phyloP scores from a whole-genome alignment of 805 yeast genomes.

The Jamesozyma rosinii region DNA sequence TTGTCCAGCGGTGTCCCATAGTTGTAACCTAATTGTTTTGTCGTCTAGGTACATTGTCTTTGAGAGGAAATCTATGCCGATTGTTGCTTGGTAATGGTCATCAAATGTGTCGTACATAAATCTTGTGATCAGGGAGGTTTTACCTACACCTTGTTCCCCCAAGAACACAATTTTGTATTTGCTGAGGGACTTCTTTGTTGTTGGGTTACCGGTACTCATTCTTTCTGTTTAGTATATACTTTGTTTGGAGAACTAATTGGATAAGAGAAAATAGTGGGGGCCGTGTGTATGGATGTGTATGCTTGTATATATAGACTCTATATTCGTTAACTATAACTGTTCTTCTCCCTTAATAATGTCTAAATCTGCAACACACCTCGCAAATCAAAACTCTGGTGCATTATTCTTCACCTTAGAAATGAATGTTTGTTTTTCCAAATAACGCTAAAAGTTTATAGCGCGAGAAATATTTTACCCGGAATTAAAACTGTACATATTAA shows the following conservation, averaged over 20 bases:
- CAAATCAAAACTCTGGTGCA: not conserved
- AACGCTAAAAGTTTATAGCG: too few species aligned
- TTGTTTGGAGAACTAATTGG: too few species aligned
- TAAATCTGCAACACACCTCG: too few species aligned
- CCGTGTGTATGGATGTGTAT: too few species aligned
- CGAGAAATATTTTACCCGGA: constrained; percentile 4
- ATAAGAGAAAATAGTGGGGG: too few species aligned
- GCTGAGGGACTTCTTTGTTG: constrained; percentile 30
- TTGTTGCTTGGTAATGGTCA: constrained; percentile 89
- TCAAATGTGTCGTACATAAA: constrained; percentile 97
- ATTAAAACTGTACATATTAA: not conserved
- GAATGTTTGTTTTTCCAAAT: too few species aligned
- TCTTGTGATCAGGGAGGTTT: constrained; percentile 90
- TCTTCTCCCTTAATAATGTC: too few species aligned
- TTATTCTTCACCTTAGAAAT: not conserved
- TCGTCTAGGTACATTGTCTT: constrained; percentile 94
- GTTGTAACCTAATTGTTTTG: constrained; percentile 85
- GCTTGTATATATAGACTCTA: too few species aligned
- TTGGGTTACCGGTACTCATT: constrained; percentile 8
- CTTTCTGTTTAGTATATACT: not conserved
- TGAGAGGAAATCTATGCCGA: constrained; percentile 91
- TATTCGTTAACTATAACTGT: too few species aligned
- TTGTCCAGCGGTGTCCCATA: constrained; percentile 98
- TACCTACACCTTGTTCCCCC: constrained; percentile 97
- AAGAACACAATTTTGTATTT: constrained; percentile 86